Evolutionary conservation across 2,329 filamentous ascomycete species (phyloP), one percentile per base, ranked within the genome.

Genomic region (Paraconiothyrium brasiliense): DNA sequence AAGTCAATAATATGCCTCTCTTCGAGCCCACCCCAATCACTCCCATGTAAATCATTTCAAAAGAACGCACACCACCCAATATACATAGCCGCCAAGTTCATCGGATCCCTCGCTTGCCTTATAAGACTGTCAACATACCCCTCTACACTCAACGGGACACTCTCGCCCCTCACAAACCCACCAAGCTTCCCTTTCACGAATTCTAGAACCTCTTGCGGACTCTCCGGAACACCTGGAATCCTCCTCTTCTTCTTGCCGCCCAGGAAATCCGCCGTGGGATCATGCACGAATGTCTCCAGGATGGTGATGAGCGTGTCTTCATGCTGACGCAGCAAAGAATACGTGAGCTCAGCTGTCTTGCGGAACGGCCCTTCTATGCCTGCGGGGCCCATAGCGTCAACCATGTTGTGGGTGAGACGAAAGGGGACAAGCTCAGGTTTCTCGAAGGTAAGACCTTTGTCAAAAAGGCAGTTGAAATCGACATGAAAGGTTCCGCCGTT

Each of bases 381-480:
- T 74, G 96, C 94, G 24, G 96, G 90, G 5, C 95, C 95, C 89
- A 99, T 98, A 11, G 95, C 96, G 66, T 97, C 92, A 39, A 96
- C 88, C 94, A 99, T 98, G 80, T 99, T 99, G 84, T 97, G 94
- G 4, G 95, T 99, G 46, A 99, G 85, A 16, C 96, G 91, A 84
- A 99, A 99, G 1, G 95, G 96, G 1, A 99, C 95, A 34, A 91
- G 85, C 79, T 99, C 95, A 0, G 95, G 94, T 78, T 96, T 97
- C 65, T 93, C 90, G 76, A 99, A 98, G 0, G 94, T 97, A 44
- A 94, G 86, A 1, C 95, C 95, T 71, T 99, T 99, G 83, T 99
- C 96, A 77, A 99, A 99, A 4, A 99, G 88, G 79, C 96, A 99
- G 81, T 99, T 99, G 85, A 99, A 99, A 80, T 99, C 95, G 49